These are phyloP conservation scores for Pythium periplocum DNA, from an alignment of 352 stramenopile genomes.

Conservation along the genomic window DNA sequence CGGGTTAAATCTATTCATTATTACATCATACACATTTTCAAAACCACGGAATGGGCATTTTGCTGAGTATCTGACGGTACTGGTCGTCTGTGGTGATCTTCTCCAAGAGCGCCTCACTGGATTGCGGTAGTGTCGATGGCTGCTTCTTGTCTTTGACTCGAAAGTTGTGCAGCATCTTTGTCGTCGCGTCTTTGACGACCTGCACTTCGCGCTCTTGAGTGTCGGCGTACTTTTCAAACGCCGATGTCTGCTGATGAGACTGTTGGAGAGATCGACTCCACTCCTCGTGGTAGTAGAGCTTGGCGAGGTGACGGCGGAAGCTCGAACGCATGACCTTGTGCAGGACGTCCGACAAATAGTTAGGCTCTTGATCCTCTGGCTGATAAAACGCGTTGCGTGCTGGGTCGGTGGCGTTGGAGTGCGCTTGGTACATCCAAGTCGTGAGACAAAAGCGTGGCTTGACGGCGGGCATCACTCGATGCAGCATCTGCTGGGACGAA, in stretches of 20 bases:
- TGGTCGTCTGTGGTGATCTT: slow-evolving; percentile 14
- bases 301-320: slow-evolving; percentile 61
- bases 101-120: slow-evolving; percentile 22
- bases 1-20: too few relatives aligned
- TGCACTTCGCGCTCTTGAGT: slow-evolving; percentile 47
- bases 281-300: slow-evolving; percentile 46
- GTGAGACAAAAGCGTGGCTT: slow-evolving; percentile 56
- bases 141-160: slow-evolving; percentile 27
- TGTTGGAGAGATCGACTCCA: slow-evolving; percentile 54
- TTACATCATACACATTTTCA: too few relatives aligned
- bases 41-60: slow-evolving; percentile 18
- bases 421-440: slow-evolving; percentile 59
- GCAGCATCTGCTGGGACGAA: slow-evolving; percentile 74
- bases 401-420: too few relatives aligned
- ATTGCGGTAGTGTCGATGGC: slow-evolving; percentile 26
- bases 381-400: slow-evolving; percentile 6
- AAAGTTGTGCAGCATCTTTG: slow-evolving; percentile 60
- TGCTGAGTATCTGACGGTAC: slow-evolving; percentile 16
- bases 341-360: slow-evolving; percentile 25
- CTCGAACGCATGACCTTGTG: slow-evolving; percentile 48
- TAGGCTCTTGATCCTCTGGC: neutral
- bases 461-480: slow-evolving; percentile 53
- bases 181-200: slow-evolving; percentile 43
- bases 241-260: slow-evolving; percentile 42
- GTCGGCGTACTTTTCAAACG: slow-evolving; percentile 58